These are phyloP conservation scores for Udeniomyces megalosporus DNA, from an alignment of 768 basidiomycete genomes.

Conservation along the genomic window DNA sequence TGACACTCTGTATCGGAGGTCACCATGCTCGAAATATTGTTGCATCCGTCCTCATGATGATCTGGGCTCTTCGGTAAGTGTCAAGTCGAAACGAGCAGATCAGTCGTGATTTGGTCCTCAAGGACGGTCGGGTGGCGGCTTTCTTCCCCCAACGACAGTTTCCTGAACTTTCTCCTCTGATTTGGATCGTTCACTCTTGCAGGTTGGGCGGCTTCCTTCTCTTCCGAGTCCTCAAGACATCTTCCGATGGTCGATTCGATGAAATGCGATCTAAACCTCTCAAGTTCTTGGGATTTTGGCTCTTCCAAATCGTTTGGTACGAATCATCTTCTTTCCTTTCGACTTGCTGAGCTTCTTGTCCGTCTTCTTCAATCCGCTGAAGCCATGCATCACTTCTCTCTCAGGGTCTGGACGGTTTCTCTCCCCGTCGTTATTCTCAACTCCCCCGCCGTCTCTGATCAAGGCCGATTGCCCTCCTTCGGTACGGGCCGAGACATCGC, in stretches of 20 bases:
- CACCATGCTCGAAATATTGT: conserved; percentile 46
- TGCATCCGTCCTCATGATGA: conserved; percentile 41
- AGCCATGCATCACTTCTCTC: too few relatives aligned
- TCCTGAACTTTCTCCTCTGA: too few relatives aligned
- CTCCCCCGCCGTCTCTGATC: conserved; percentile 47
- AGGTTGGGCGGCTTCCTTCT: conserved; percentile 42
- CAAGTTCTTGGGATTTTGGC: conserved; percentile 48
- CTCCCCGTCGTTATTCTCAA: conserved; percentile 50
- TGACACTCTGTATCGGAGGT: conserved; percentile 18
- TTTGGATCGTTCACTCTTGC: not conserved
- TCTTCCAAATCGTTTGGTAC: conserved; percentile 35
- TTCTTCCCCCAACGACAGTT: too few relatives aligned
- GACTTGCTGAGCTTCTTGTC: conserved; percentile 34
- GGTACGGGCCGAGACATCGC: conserved; percentile 49
- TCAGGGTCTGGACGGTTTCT: conserved; percentile 42
- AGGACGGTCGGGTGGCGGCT: too few relatives aligned
- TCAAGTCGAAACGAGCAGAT: too few relatives aligned
- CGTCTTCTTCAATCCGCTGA: not conserved
- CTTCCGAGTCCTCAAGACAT: conserved; percentile 52
- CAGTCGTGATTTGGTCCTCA: too few relatives aligned
- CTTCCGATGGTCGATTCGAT: conserved; percentile 51
- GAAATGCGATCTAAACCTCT: conserved; percentile 43
- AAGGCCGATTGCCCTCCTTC: conserved; percentile 37
- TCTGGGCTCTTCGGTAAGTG: conserved; percentile 47
- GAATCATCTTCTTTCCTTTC: not conserved